phyloP scores from a whole-genome alignment of 1,139 yeast species.

The Groenewaldozyma sp. region DNA sequence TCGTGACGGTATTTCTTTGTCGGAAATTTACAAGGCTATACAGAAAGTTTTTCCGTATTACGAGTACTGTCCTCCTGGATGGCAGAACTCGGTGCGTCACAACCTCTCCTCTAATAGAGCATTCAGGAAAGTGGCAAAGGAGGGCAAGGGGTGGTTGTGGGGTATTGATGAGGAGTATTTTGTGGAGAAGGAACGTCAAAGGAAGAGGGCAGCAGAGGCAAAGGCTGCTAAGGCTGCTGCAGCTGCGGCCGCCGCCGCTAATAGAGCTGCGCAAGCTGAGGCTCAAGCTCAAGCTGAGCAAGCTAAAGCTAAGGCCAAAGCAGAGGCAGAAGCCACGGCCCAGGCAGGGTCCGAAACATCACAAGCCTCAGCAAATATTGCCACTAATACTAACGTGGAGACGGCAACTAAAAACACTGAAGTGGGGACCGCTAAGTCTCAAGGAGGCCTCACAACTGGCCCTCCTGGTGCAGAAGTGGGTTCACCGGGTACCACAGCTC shows the following conservation, averaged over 20 bases:
- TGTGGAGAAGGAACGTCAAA: slow-evolving; percentile 68
- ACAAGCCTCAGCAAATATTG: slow-evolving; percentile 30
- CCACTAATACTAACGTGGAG: background rate
- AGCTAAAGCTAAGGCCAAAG: slow-evolving; percentile 18
- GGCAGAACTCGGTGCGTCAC: slow-evolving; percentile 94
- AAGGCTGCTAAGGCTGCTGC: slow-evolving; percentile 21
- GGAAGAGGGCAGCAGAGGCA: slow-evolving; percentile 42
- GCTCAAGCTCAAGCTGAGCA: slow-evolving; percentile 15
- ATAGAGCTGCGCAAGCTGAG: background rate
- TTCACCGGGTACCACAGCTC: too few species aligned
- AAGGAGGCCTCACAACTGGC: too few species aligned
- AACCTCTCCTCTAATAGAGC: slow-evolving; percentile 78
- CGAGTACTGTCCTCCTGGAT: slow-evolving; percentile 89
- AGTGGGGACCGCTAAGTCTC: background rate
- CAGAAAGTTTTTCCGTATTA: slow-evolving; percentile 85
- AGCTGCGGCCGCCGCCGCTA: background rate
- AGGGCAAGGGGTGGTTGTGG: slow-evolving; percentile 90
- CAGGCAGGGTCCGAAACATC: slow-evolving; percentile 24
- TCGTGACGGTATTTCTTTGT: slow-evolving; percentile 66
- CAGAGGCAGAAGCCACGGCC: slow-evolving; percentile 22
- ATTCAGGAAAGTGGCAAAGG: slow-evolving; percentile 65
- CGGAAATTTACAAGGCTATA: slow-evolving; percentile 79
- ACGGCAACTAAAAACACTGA: background rate
- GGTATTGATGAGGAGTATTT: slow-evolving; percentile 78
- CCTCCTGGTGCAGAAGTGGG: too few species aligned